Percentiles rank a stretch among this genome's conserved stretches.
phyloP scores from a whole-genome alignment of 352 stramenopile genomes.

The Aphanomyces cochlioides region DNA sequence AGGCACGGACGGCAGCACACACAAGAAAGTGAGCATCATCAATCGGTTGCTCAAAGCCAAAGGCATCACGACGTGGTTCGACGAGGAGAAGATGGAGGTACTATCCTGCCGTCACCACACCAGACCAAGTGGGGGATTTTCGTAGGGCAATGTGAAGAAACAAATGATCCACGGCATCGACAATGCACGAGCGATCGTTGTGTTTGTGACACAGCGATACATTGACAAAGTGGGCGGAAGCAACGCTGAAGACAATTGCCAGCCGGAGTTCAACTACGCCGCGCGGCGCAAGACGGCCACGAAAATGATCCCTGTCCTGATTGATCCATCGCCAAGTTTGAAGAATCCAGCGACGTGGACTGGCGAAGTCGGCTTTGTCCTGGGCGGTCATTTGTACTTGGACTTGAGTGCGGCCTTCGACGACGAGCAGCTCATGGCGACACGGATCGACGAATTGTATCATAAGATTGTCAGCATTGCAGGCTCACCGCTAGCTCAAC shows the following conservation, averaged over 20 bases:
- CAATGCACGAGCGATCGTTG: constrained; percentile 21
- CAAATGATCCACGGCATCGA: constrained; percentile 24
- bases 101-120: neutral
- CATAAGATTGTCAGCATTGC: constrained; percentile 19
- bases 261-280: constrained; percentile 21
- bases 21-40: constrained; percentile 10
- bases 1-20: constrained; percentile 14
- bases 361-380: constrained; percentile 6
- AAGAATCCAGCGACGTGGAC: constrained; percentile 17
- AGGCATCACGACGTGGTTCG: constrained; percentile 27
- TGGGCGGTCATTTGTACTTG: constrained; percentile 22
- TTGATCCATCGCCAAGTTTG: constrained; percentile 3
- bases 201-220: constrained; percentile 24
- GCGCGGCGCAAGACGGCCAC: neutral
- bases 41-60: constrained; percentile 7
- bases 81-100: constrained; percentile 29
- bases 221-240: constrained; percentile 19
- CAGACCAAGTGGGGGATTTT: neutral
- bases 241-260: constrained; percentile 16
- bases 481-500: constrained; percentile 7
- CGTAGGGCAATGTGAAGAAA: constrained; percentile 20
- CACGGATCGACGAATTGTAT: constrained; percentile 15
- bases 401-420: constrained; percentile 20
- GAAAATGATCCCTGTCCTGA: constrained; percentile 14
- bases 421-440: neutral